A percentile compares a stretch with the other conserved stretches of the same genome.
These are phyloP conservation scores for Eimeria brunetti DNA, from an alignment of 169 alveolate species.

Conservation along the genomic window DNA sequence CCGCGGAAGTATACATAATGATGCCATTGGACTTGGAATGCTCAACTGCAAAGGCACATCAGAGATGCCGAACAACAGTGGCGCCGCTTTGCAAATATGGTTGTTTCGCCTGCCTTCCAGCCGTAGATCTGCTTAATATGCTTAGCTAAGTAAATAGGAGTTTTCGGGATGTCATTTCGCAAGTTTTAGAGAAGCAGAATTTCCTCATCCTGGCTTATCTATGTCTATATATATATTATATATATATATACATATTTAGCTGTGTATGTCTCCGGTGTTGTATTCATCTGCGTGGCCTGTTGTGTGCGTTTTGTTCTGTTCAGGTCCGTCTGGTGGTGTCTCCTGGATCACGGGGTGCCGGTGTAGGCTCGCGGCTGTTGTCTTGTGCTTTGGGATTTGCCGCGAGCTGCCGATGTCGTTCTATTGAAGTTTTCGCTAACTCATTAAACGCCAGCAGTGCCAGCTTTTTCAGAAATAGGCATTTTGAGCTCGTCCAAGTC, in stretches of 20 bases:
- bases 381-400: conserved; percentile 47
- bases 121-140: neutral
- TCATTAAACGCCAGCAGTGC: conserved; percentile 69
- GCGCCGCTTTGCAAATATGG: neutral
- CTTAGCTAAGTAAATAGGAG: neutral
- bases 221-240: too few relatives aligned
- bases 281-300: neutral
- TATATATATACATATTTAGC: too few relatives aligned
- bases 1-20: neutral
- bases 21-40: neutral
- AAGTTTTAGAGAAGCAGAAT: neutral
- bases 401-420: conserved; percentile 69
- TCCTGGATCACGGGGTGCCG: conserved; percentile 62
- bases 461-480: conserved; percentile 57
- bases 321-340: conserved; percentile 65
- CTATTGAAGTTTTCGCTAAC: conserved; percentile 50
- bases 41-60: neutral
- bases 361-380: conserved; percentile 58
- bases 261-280: too few relatives aligned
- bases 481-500: conserved; percentile 58
- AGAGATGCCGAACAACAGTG: neutral
- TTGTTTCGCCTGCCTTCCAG: neutral
- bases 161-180: neutral
- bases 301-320: neutral
- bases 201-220: neutral